These are phyloP conservation scores for Nakazawaea pomicola DNA, from an alignment of 805 yeast genomes.

Conservation along the genomic window DNA sequence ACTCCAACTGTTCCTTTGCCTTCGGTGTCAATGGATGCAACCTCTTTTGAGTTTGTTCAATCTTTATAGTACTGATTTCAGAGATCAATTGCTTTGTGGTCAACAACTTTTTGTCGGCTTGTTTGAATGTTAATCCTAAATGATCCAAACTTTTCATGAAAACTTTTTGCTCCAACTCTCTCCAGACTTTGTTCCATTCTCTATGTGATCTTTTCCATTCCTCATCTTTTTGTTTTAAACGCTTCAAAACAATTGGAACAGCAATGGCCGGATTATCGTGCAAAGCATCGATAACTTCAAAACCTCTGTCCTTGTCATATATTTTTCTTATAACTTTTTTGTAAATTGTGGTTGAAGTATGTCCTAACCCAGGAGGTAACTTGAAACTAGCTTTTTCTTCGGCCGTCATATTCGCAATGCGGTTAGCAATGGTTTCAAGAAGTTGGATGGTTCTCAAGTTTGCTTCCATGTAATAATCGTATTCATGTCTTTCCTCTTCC, in stretches of 20 bases:
- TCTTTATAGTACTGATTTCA: constrained; percentile 87
- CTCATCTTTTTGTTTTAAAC: constrained; percentile 96
- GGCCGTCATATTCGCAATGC: constrained; percentile 87
- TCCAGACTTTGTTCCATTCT: constrained; percentile 99
- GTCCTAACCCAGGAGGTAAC: constrained; percentile 91
- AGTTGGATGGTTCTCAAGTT: constrained; percentile 93
- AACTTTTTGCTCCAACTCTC: constrained; percentile 94
- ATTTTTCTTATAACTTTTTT: constrained; percentile 89
- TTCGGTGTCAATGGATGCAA: constrained; percentile 81
- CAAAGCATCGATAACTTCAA: constrained; percentile 91
- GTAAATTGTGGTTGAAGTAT: constrained; percentile 84
- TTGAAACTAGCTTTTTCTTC: constrained; percentile 85
- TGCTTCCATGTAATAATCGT: constrained; percentile 93
- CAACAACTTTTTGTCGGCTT: constrained; percentile 87
- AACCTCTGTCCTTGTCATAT: constrained; percentile 91
- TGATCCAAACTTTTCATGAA: constrained; percentile 93
- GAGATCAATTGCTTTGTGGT: constrained; percentile 88
- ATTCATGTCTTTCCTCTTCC: constrained; percentile 97
- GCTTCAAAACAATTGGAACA: constrained; percentile 85
- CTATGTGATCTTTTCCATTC: constrained; percentile 98
- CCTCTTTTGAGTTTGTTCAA: constrained; percentile 85
- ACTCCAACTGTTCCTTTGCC: constrained; percentile 66
- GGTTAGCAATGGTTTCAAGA: constrained; percentile 88
- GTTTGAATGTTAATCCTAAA: constrained; percentile 92
- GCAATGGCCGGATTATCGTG: constrained; percentile 95